These are phyloP conservation scores for Mycena albidolilacea DNA, from an alignment of 768 basidiomycete species.

Conservation along the genomic window DNA sequence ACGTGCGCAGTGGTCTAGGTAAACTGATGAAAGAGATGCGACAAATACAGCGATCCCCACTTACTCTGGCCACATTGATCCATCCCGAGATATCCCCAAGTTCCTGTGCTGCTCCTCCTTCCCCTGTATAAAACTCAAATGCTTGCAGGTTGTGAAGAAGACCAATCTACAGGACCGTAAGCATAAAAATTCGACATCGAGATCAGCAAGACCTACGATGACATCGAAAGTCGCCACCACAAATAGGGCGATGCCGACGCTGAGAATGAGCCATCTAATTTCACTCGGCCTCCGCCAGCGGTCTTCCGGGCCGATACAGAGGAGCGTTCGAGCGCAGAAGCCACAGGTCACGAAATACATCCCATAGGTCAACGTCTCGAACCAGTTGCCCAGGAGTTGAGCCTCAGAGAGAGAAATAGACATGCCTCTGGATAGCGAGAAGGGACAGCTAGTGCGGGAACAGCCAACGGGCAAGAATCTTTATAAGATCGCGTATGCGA, in stretches of 20 bases:
- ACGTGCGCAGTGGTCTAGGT: constrained; percentile 4
- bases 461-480: constrained; percentile 18
- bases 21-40: not conserved
- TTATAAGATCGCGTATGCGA: not conserved
- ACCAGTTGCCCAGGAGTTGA: constrained; percentile 14
- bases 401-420: constrained; percentile 19
- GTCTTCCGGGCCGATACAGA: constrained; percentile 15
- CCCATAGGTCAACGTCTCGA: constrained; percentile 25
- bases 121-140: constrained; percentile 17
- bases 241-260: not conserved
- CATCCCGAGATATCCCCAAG: constrained; percentile 15
- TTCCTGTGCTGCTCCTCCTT: constrained; percentile 9
- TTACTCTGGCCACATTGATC: constrained; percentile 22
- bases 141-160: constrained; percentile 18
- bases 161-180: constrained; percentile 5
- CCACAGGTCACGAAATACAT: constrained; percentile 24
- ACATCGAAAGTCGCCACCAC: constrained; percentile 17
- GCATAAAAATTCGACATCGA: not conserved
- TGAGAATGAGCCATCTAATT: constrained; percentile 17
- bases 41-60: constrained; percentile 2
- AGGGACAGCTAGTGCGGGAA: not conserved
- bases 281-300: constrained; percentile 10
- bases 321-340: constrained; percentile 21
- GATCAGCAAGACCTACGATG: constrained; percentile 11
- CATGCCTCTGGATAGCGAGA: constrained; percentile 3